Percentiles rank a stretch among this genome's conserved stretches.
phyloP scores from a whole-genome alignment of 1,139 yeast species.

The Meyerozyma carpophila region DNA sequence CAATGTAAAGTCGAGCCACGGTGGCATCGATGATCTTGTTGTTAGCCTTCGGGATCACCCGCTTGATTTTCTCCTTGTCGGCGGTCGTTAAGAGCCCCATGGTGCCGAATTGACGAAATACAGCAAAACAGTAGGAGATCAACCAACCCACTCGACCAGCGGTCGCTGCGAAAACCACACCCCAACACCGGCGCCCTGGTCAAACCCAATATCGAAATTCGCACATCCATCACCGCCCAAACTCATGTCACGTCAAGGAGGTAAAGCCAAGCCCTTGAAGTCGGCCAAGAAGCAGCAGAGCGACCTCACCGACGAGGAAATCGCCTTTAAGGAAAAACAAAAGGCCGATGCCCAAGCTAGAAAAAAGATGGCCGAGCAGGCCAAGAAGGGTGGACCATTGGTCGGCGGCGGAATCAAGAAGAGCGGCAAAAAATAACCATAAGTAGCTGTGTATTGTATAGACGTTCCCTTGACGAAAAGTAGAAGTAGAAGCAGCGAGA shows the following conservation, averaged over 20 bases:
- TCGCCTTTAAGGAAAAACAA: conserved; percentile 89
- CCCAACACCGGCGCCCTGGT: background rate
- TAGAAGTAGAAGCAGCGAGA: too few species aligned
- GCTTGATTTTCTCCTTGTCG: conserved; percentile 83
- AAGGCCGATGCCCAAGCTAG: conserved; percentile 91
- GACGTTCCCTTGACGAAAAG: background rate
- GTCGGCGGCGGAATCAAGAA: conserved; percentile 95
- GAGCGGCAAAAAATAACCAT: conserved; percentile 56
- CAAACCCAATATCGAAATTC: background rate
- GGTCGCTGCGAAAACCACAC: background rate
- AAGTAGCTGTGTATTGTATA: background rate
- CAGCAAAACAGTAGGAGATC: background rate
- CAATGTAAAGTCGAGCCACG: conserved; percentile 82
- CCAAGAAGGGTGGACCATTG: conserved; percentile 85
- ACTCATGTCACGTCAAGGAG: conserved; percentile 69
- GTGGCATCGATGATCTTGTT: conserved; percentile 89
- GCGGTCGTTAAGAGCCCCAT: conserved; percentile 61
- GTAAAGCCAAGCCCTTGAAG: conserved; percentile 64
- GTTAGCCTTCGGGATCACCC: conserved; percentile 82
- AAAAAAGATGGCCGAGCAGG: conserved; percentile 84
- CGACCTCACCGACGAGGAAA: conserved; percentile 77
- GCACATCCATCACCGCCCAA: too few species aligned
- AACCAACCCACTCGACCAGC: background rate
- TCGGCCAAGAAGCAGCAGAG: conserved; percentile 70
- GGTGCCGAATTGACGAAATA: conserved; percentile 1